These are phyloP conservation scores for Candida tropicalis DNA, from an alignment of 1,139 yeast genomes.

Conservation along the genomic window DNA sequence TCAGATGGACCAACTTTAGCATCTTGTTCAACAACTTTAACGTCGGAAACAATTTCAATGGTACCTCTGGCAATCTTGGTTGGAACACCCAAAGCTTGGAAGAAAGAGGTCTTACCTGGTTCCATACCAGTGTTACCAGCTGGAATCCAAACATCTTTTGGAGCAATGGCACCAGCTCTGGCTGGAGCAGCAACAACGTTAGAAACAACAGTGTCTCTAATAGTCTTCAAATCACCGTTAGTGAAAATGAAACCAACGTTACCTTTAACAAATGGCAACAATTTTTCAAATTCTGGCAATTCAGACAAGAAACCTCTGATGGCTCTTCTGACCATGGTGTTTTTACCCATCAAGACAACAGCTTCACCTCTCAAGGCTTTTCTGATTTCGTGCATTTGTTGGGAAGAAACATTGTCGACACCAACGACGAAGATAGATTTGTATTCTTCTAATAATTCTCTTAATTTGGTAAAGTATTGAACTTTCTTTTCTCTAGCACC, in stretches of 20 bases:
- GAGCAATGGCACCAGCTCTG: conserved; percentile 99
- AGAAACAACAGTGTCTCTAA: conserved; percentile 83
- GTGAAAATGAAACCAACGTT: conserved; percentile 99
- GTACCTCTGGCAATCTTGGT: conserved; percentile 99
- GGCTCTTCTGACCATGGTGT: conserved; percentile 99
- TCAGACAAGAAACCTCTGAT: conserved; percentile 93
- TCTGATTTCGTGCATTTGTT: conserved; percentile 99
- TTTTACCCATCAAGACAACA: conserved; percentile 98
- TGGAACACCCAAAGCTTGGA: conserved; percentile 99
- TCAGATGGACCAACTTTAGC: conserved; percentile 98
- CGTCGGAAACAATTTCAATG: conserved; percentile 97
- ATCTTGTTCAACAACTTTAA: conserved; percentile 88
- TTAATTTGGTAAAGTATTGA: conserved; percentile 94
- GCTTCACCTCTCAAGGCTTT: conserved; percentile 94
- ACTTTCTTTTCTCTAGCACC: conserved; percentile 97
- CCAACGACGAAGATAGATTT: conserved; percentile 98
- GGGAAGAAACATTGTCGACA: conserved; percentile 99
- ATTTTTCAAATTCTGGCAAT: conserved; percentile 94
- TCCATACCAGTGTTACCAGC: conserved; percentile 99
- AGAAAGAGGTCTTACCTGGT: conserved; percentile 99
- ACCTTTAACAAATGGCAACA: conserved; percentile 94
- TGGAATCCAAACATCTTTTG: conserved; percentile 95
- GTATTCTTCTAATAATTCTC: conserved; percentile 94
- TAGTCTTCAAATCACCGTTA: conserved; percentile 86
- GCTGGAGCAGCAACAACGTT: conserved; percentile 99